Evolutionary conservation across 257 asterid species (phyloP).

Genomic region (Eustoma russellianum): DNA sequence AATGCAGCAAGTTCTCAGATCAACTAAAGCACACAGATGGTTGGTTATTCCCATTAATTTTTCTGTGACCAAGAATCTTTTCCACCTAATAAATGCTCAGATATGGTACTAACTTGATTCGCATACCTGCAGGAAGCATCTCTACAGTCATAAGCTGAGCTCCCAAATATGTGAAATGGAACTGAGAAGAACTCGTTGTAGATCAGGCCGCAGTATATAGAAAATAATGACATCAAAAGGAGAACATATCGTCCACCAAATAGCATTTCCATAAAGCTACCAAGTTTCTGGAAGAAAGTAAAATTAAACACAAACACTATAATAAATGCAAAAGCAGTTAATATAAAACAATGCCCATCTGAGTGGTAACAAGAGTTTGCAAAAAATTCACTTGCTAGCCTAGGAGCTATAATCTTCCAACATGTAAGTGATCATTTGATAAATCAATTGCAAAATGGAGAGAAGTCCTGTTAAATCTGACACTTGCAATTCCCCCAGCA

Average conservation of each 20-base stretch:
- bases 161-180: constrained; percentile 94
- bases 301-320: constrained; percentile 1
- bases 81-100: neutral
- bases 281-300: constrained; percentile 70
- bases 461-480: too few species aligned
- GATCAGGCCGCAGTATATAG: constrained; percentile 92
- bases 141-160: constrained; percentile 85
- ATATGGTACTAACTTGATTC: neutral
- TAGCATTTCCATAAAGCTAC: constrained; percentile 99
- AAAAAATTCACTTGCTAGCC: neutral
- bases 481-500: too few species aligned
- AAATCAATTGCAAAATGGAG: neutral
- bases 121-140: constrained; percentile 89
- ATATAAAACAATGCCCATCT: neutral
- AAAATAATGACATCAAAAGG: constrained; percentile 88
- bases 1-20: neutral
- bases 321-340: too few species aligned
- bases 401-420: neutral
- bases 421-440: neutral
- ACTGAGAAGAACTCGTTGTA: constrained; percentile 97
- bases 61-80: too few species aligned
- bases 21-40: neutral
- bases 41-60: too few species aligned
- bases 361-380: neutral
- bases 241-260: constrained; percentile 94